A percentile compares a stretch with the other conserved stretches of the same genome.
Evolutionary conservation across 345 rosid species (phyloP).

Genomic region (Brassica juncea): DNA sequence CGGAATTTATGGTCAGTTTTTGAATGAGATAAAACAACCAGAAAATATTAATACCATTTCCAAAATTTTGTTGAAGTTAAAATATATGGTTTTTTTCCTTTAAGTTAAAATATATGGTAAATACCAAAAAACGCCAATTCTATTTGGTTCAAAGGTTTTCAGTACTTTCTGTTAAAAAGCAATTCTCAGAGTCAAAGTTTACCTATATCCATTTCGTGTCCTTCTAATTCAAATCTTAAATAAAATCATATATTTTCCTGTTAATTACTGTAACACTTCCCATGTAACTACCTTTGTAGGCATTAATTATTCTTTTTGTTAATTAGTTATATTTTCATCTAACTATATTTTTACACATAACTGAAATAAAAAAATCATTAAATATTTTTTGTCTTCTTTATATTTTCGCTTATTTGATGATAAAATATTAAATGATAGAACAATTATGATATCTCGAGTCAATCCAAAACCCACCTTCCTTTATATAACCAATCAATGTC

Average conservation of each 20-base stretch:
- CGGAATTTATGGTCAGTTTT: slow-evolving; percentile 6
- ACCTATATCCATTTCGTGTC: not conserved
- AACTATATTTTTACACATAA: not conserved
- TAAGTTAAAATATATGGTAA: not conserved
- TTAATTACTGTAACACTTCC: not conserved
- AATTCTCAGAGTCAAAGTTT: not conserved
- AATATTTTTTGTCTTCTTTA: not conserved
- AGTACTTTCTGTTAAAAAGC: not conserved
- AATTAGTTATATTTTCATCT: not conserved
- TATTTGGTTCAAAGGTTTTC: not conserved
- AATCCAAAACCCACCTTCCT: slow-evolving; percentile 46
- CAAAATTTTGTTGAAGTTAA: not conserved
- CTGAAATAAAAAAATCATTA: not conserved
- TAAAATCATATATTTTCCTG: not conserved
- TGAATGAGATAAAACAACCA: not conserved
- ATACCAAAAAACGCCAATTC: not conserved
- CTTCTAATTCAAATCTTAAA: not conserved
- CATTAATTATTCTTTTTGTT: not conserved
- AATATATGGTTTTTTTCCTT: not conserved
- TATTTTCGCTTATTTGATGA: not conserved
- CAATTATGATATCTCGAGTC: slow-evolving; percentile 57
- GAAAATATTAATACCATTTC: not conserved
- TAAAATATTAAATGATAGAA: slow-evolving; percentile 15
- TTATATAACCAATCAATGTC: slow-evolving; percentile 11
- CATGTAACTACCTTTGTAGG: not conserved